Evolutionary conservation across 805 yeast genomes (phyloP).

Genomic region (Cyberlindnera mycetangii): DNA sequence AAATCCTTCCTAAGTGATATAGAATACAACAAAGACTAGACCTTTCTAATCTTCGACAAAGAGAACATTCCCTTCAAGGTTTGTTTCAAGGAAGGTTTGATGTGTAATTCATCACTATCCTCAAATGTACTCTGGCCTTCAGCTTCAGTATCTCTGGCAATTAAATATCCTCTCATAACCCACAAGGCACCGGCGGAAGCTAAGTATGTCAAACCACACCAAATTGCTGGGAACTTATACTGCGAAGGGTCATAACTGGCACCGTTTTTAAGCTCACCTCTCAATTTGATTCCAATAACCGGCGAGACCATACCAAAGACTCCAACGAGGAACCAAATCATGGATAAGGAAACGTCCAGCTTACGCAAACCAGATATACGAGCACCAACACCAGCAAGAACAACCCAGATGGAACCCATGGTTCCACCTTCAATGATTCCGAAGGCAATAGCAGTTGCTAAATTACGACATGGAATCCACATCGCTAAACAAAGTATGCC

Average conservation of each 20-base stretch:
- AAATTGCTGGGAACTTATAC: constrained; percentile 52
- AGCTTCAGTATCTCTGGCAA: constrained; percentile 43
- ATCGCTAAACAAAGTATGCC: constrained; percentile 42
- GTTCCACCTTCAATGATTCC: constrained; percentile 50
- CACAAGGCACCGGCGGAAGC: constrained; percentile 42
- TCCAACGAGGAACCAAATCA: constrained; percentile 55
- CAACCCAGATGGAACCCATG: constrained; percentile 63
- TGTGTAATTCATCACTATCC: constrained; percentile 29
- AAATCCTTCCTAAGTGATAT: background rate
- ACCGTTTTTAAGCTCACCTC: constrained; percentile 29
- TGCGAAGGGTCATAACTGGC: constrained; percentile 38
- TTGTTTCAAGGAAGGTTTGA: constrained; percentile 13
- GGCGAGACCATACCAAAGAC: constrained; percentile 53
- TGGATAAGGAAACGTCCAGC: constrained; percentile 45
- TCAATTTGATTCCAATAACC: constrained; percentile 54
- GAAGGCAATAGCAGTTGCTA: constrained; percentile 52
- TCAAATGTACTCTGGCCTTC: constrained; percentile 23
- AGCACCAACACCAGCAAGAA: constrained; percentile 49
- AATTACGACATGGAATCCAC: constrained; percentile 58
- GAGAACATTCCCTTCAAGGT: constrained; percentile 11
- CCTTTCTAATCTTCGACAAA: constrained; percentile 14
- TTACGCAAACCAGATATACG: constrained; percentile 52
- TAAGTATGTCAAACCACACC: constrained; percentile 53
- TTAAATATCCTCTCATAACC: constrained; percentile 52
- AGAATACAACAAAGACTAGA: constrained; percentile 2